Evolutionary conservation across 2,329 filamentous ascomycete species (phyloP).

Genomic region (Monosporascus sp.): DNA sequence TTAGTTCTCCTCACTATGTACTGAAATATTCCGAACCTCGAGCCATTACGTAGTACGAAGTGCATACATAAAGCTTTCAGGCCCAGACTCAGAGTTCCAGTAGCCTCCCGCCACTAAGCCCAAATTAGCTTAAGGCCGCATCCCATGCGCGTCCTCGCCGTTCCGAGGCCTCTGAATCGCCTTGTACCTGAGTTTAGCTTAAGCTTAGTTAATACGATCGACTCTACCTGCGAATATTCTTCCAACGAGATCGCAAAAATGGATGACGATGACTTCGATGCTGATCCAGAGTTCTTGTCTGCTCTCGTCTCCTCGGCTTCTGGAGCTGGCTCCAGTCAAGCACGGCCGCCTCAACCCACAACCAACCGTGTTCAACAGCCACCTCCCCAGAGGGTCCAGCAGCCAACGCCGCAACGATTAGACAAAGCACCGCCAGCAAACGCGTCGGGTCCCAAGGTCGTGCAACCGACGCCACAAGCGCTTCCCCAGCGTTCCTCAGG

Average conservation of each 20-base stretch:
- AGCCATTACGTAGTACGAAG: too few relatives aligned
- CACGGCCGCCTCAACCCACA: constrained; percentile 16
- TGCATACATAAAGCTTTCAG: neutral
- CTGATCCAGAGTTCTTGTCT: constrained; percentile 36
- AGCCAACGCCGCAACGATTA: constrained; percentile 48
- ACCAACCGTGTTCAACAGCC: constrained; percentile 31
- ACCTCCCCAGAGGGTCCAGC: constrained; percentile 37
- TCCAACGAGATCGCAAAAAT: constrained; percentile 17
- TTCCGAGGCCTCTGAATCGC: neutral
- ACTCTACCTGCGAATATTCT: neutral
- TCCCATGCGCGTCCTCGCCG: neutral
- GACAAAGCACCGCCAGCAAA: constrained; percentile 42
- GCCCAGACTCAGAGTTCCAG: neutral
- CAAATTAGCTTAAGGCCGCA: neutral
- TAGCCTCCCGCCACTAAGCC: neutral
- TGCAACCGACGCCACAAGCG: constrained; percentile 87
- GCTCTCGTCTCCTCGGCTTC: constrained; percentile 25
- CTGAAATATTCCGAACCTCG: too few relatives aligned
- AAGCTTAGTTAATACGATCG: too few relatives aligned
- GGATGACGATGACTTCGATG: constrained; percentile 40
- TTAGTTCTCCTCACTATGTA: too few relatives aligned
- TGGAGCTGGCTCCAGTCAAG: constrained; percentile 12
- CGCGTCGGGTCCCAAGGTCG: constrained; percentile 49
- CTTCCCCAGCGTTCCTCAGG: constrained; percentile 60
- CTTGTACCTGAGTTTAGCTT: neutral